Base-by-base conservation (phyloP, 2,329 filamentous ascomycete species). In the Penicillium sp. region DNA sequence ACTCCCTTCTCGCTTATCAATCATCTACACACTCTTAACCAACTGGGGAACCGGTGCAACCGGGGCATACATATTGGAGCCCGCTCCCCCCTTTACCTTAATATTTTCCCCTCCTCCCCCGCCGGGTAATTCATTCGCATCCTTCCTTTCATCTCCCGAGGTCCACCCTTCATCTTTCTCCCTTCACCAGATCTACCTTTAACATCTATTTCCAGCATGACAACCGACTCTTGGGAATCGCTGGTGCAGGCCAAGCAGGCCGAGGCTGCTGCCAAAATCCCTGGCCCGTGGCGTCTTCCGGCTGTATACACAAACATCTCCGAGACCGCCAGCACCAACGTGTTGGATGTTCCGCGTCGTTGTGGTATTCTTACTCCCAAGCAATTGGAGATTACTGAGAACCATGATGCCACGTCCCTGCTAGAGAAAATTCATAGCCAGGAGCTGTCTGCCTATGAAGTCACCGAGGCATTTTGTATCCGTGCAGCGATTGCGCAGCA, bases 381-480 rank as follows among this genome's bases (percentile, higher is more conserved):
- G 25, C 75, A 79, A 55, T 54, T 78, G 4, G 61, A 64, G 4
- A 79, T 79, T 32, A 79, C 77, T 0, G 55, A 54, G 20, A 33
- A 33, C 3, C 6, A 33, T 9, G 52, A 52, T 46, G 49, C 50
- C 23, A 52, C 42, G 4, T 31, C 39, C 9, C 33, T 52, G 8
- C 29, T 25, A 20, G 49, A 49, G 12, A 48, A 46, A 23, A 35
- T 59, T 2, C 33, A 45, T 10, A 15, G 33, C 2, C 29, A 20
- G 5, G 49, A 53, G 13, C 40, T 46, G 24, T 52, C 39, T 9
- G 47, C 56, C 2, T 50, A 48, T 1, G 52, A 55, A 27, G 53
- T 57, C 4, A 43, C 53, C 1, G 49, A 43, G 15, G 59, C 58
- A 7, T 78, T 77, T 43, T 67, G 64, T 53, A 68, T 67, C 38